Percentiles rank a stretch among this genome's conserved stretches.
Conservation (phyloP, 2,329 filamentous ascomycete genomes). For the Epichloe gansuensis region DNA sequence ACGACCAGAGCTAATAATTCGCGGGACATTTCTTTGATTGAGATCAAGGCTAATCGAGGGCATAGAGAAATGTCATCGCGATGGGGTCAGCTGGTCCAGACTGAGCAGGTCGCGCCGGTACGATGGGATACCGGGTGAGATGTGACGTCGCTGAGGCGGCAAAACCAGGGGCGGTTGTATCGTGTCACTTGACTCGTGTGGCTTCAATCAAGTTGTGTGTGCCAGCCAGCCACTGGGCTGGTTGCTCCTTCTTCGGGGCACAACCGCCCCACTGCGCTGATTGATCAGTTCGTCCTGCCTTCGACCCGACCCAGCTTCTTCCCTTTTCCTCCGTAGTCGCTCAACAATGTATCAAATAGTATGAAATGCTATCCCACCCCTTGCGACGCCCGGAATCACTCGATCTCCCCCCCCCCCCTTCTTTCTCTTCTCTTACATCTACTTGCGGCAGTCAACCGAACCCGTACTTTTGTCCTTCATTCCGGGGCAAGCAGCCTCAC, state of each 20-base stretch:
- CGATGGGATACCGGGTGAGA: conserved; percentile 9
- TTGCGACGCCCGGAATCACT: background rate
- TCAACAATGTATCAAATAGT: background rate
- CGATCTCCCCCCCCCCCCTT: no score
- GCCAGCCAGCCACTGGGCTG: no score
- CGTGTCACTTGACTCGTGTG: background rate
- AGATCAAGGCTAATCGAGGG: background rate
- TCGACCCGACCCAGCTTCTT: no score
- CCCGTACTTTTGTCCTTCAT: background rate
- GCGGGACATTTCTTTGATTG: background rate
- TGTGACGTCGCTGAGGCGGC: conserved; percentile 11
- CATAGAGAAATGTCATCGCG: background rate
- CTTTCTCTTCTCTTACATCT: background rate
- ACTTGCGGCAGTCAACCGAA: conserved; percentile 1
- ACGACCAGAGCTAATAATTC: background rate
- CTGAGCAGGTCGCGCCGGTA: background rate
- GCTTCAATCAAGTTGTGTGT: no score
- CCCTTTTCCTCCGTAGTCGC: no score
- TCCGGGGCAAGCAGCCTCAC: background rate
- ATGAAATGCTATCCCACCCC: background rate
- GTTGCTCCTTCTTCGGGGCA: background rate
- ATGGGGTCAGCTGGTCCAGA: background rate
- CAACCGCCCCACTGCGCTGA: background rate
- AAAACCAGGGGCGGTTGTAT: background rate
- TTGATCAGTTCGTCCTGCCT: no score